Percentiles rank a stretch among this genome's conserved stretches.
Conservation (phyloP, 106 monocot genomes). For the Acanthochlamys bracteata region DNA sequence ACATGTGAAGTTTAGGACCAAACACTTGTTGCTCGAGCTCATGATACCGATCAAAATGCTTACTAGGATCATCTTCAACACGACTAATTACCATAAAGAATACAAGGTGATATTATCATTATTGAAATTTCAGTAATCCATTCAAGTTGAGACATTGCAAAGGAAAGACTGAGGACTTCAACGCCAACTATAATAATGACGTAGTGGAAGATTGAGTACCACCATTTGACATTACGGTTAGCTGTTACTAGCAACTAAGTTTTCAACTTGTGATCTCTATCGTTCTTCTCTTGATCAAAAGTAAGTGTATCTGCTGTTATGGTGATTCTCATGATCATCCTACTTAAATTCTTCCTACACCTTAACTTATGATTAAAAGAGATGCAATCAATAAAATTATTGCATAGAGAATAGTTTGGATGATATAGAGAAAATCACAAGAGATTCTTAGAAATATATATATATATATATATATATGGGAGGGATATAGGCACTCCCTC, state of each 20-base stretch:
- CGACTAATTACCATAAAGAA: slow-evolving; percentile 25
- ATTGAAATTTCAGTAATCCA: slow-evolving; percentile 15
- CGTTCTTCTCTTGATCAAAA: not conserved
- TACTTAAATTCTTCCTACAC: no score
- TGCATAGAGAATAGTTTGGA: no score
- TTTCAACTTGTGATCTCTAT: not conserved
- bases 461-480: no score
- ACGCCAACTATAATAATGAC: slow-evolving; percentile 15
- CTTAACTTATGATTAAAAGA: no score
- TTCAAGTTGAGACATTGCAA: slow-evolving; percentile 18
- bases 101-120: slow-evolving; percentile 19
- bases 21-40: slow-evolving; percentile 26
- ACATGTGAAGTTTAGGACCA: slow-evolving; percentile 15
- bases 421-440: no score
- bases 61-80: slow-evolving; percentile 20
- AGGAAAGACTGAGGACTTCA: slow-evolving; percentile 11
- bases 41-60: slow-evolving; percentile 25
- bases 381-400: no score
- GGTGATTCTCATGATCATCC: no score
- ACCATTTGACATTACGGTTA: slow-evolving; percentile 17
- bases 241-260: slow-evolving; percentile 15
- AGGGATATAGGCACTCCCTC: no score
- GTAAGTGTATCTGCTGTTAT: no score
- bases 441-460: no score
- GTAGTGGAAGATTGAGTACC: slow-evolving; percentile 19